phyloP scores from a whole-genome alignment of 176 grass and related monocot species.

The Avena insularis region DNA sequence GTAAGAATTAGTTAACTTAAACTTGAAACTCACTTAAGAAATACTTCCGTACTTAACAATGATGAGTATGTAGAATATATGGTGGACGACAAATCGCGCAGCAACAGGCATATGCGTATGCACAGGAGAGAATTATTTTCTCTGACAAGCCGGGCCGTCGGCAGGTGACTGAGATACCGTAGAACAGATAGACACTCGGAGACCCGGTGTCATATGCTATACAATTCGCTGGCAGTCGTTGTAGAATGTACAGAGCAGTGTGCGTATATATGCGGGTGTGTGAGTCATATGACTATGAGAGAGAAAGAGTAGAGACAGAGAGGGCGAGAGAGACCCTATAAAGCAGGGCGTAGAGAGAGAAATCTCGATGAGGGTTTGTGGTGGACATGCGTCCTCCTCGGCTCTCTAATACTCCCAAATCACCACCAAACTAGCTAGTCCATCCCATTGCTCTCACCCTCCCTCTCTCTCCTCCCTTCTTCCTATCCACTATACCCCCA shows the following conservation, averaged over 20 bases:
- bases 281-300: slow-evolving; percentile 25
- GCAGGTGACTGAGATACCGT: slow-evolving; percentile 30
- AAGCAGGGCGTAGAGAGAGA: slow-evolving; percentile 59
- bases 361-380: slow-evolving; percentile 70
- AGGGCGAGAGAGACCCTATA: slow-evolving; percentile 41
- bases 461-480: slow-evolving; percentile 20
- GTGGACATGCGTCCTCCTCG: slow-evolving; percentile 63
- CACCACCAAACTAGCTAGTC: slow-evolving; percentile 50
- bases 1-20: not conserved
- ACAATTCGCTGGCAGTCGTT: slow-evolving; percentile 12
- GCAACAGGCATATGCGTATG: not conserved
- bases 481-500: slow-evolving; percentile 30
- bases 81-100: not conserved
- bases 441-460: slow-evolving; percentile 29
- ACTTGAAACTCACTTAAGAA: not conserved
- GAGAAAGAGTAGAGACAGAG: slow-evolving; percentile 42
- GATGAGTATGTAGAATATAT: slow-evolving; percentile 27
- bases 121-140: slow-evolving; percentile 36
- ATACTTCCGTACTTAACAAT: slow-evolving; percentile 18
- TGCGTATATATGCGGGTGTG: not conserved
- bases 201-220: slow-evolving; percentile 29
- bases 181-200: slow-evolving; percentile 37
- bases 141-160: slow-evolving; percentile 30
- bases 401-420: slow-evolving; percentile 55
- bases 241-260: slow-evolving; percentile 15